Evolutionary conservation across 805 yeast species (phyloP).

Genomic region (Kodamaea jinghongensis): DNA sequence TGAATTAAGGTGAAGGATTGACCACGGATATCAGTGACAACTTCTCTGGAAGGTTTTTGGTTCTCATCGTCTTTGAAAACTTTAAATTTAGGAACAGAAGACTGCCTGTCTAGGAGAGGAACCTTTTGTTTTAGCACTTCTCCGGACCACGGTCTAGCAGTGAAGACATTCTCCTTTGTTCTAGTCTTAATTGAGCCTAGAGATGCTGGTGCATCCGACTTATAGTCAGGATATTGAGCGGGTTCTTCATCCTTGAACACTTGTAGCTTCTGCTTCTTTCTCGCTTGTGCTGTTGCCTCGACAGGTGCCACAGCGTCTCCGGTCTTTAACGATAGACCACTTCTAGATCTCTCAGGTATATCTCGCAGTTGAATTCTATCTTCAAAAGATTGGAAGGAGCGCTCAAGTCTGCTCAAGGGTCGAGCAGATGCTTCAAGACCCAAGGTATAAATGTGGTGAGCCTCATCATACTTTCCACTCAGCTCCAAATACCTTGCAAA

Average conservation of each 20-base stretch:
- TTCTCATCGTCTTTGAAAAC: constrained; percentile 23
- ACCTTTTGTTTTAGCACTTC: constrained; percentile 50
- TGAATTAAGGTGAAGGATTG: constrained; percentile 51
- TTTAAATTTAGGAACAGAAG: constrained; percentile 16
- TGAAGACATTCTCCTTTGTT: constrained; percentile 61
- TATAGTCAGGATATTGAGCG: constrained; percentile 14
- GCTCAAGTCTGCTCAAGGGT: constrained; percentile 46
- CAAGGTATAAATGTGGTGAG: constrained; percentile 53
- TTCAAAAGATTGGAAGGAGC: constrained; percentile 43
- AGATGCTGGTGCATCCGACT: constrained; percentile 16
- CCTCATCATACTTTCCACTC: constrained; percentile 47
- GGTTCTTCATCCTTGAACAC: constrained; percentile 37
- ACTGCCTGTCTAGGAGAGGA: constrained; percentile 14
- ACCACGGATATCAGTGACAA: constrained; percentile 8
- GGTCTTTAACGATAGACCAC: constrained; percentile 33
- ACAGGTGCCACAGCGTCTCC: constrained; percentile 21
- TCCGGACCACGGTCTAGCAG: constrained; percentile 62
- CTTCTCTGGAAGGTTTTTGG: too few species aligned
- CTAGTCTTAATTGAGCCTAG: constrained; percentile 50
- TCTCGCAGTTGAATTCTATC: constrained; percentile 26
- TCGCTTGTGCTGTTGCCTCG: constrained; percentile 1
- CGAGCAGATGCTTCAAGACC: constrained; percentile 65
- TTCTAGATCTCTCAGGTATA: constrained; percentile 24
- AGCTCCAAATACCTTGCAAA: constrained; percentile 65
- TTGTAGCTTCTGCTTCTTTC: constrained; percentile 32